Evolutionary conservation across 257 asterid genomes (phyloP).

Genomic region (Penstemon davidsonii): DNA sequence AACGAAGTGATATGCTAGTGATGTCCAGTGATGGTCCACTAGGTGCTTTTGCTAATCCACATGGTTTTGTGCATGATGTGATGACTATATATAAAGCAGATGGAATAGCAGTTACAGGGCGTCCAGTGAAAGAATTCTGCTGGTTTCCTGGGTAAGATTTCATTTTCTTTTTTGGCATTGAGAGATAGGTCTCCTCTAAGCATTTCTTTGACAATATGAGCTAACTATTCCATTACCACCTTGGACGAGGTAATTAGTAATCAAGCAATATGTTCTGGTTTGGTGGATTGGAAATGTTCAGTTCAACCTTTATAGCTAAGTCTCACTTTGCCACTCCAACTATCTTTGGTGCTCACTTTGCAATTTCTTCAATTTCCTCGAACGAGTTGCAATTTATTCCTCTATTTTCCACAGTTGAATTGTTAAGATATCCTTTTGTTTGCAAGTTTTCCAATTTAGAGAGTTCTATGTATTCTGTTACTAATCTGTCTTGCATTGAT

Average conservation of each 20-base stretch:
- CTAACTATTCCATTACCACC: background rate
- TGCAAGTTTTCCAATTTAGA: background rate
- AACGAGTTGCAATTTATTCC: background rate
- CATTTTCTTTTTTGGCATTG: constrained; percentile 17
- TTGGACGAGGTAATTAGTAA: constrained; percentile 5
- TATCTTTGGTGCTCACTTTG: no score
- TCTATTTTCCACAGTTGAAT: background rate
- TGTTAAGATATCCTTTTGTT: background rate
- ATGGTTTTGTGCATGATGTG: constrained; percentile 91
- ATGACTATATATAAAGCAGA: constrained; percentile 69
- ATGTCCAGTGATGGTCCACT: constrained; percentile 98
- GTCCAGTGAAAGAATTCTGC: constrained; percentile 74
- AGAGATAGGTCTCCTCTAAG: constrained; percentile 3
- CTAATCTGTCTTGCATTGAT: background rate
- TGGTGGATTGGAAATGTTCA: background rate
- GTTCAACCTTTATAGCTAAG: background rate
- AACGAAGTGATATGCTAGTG: constrained; percentile 88
- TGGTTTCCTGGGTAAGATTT: constrained; percentile 95
- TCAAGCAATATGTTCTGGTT: background rate
- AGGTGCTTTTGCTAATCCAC: constrained; percentile 84
- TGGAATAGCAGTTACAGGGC: constrained; percentile 68
- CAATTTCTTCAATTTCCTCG: no score
- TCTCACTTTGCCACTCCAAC: no score
- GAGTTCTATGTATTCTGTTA: background rate
- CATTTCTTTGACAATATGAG: background rate